Evolutionary conservation across 192 early-diverging fungal species (phyloP), one percentile per base, ranked within the genome.

Genomic region (Podila minutissima): DNA sequence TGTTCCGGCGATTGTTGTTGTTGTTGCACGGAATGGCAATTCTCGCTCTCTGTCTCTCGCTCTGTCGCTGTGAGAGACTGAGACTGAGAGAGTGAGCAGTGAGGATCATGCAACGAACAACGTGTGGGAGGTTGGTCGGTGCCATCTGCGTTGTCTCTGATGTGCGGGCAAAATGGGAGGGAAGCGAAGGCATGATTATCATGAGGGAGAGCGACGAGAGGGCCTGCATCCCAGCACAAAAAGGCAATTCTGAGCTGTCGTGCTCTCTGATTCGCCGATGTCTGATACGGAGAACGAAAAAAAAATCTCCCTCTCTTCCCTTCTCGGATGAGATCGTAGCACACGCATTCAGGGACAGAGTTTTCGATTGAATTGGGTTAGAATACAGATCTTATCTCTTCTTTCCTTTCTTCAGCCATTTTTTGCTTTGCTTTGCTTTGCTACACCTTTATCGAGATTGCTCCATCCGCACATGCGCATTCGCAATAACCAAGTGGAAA

Each of bases 271-370:
- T 55, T 55, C 24, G 20, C 53, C 11, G 53, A 55, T 55, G 3
- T 22, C 20, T 10, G 53, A 55, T 24, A 22, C 19, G 50, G 50
- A 55, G 53, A 22, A 26, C 24, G 13, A 51, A 55, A 20, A 55
- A 26, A 55, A 55, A 55, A 55, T 46, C 2, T 2, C 15, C 41
- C 41, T 46, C 41, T 46, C 41, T 46, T 41, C 38, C 11, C 41
- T 46, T 46, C 53, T 55, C 53, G 53, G 53, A 55, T n/a, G 2
- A 55, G 24, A n/a, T 55, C 53, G 53, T 55, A 55, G 53, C 53
- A 55, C 53, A 55, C 20, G 24, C 20, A 55, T 26, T 55, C 53
- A 24, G 53, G 24, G 53, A 24, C 24, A n/a, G 53, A 55, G 53
- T 55, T 55, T 55, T 55, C 53, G 53, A 55, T 22, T 55, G n/a